Percentiles rank a stretch among this genome's conserved stretches.
These are phyloP conservation scores for Claviceps paspali DNA, from an alignment of 2,329 filamentous ascomycete species.

Conservation along the genomic window DNA sequence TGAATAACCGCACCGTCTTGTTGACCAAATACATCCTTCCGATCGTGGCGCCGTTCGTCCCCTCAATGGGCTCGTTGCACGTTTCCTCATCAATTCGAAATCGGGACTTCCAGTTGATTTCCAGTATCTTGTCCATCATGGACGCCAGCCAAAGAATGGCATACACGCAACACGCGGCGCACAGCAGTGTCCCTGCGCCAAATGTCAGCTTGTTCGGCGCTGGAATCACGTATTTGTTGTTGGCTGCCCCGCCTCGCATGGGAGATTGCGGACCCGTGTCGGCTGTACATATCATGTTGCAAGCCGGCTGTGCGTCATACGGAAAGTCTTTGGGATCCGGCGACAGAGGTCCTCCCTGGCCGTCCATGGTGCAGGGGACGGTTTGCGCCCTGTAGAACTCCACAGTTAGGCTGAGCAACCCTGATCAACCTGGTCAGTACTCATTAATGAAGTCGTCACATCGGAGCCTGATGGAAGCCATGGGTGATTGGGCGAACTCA, in stretches of 20 bases:
- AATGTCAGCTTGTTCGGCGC: slow-evolving; percentile 40
- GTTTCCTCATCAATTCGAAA: slow-evolving; percentile 15
- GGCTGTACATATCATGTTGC: slow-evolving; percentile 31
- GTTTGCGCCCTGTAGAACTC: slow-evolving; percentile 45
- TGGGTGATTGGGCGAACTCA: slow-evolving; percentile 17
- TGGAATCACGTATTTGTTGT: slow-evolving; percentile 49
- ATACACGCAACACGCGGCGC: slow-evolving; percentile 49
- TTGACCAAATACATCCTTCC: slow-evolving; percentile 39
- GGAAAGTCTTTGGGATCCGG: slow-evolving; percentile 24
- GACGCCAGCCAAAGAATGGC: slow-evolving; percentile 45
- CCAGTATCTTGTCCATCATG: slow-evolving; percentile 49
- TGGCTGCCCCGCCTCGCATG: slow-evolving; percentile 37
- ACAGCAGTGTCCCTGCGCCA: slow-evolving; percentile 42
- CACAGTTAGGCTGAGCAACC: slow-evolving; percentile 44
- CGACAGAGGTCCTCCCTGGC: slow-evolving; percentile 21
- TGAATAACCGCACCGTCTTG: slow-evolving; percentile 34
- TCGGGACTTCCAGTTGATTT: slow-evolving; percentile 41
- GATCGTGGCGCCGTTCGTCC: slow-evolving; percentile 38
- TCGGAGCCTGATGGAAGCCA: no score
- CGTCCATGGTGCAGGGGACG: slow-evolving; percentile 24
- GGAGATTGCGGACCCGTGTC: slow-evolving; percentile 35
- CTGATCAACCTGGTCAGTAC: slow-evolving; percentile 17
- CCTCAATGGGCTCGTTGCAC: slow-evolving; percentile 28
- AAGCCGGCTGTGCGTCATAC: slow-evolving; percentile 25
- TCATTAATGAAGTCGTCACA: no score